phyloP scores from a whole-genome alignment of 2,329 filamentous ascomycete genomes.

The Colletotrichum karsti region DNA sequence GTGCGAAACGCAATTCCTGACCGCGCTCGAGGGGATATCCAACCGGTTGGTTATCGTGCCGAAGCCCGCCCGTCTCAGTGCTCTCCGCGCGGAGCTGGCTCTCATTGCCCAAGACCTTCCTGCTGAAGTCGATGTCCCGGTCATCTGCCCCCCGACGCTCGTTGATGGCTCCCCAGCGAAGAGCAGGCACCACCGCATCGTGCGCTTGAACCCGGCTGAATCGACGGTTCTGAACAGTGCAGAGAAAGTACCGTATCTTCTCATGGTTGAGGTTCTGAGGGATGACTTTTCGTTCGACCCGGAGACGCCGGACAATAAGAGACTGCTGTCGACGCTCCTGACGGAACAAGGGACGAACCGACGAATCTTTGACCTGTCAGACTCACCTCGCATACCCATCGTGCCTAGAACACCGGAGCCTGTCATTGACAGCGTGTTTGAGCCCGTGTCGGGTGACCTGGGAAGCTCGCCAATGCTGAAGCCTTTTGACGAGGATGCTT shows the following conservation, averaged over 20 bases:
- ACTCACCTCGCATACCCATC: conserved; percentile 65
- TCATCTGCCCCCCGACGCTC: conserved; percentile 80
- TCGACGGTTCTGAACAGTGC: conserved; percentile 87
- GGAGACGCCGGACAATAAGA: conserved; percentile 75
- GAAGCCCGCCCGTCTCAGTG: conserved; percentile 82
- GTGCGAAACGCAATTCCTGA: conserved; percentile 82
- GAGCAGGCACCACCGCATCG: conserved; percentile 83
- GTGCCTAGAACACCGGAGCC: conserved; percentile 52
- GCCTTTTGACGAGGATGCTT: conserved; percentile 55
- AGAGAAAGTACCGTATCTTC: conserved; percentile 83
- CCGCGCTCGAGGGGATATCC: conserved; percentile 83
- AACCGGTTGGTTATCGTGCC: conserved; percentile 85
- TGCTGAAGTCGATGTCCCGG: conserved; percentile 83
- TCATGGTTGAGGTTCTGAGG: conserved; percentile 84
- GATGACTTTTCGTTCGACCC: conserved; percentile 88
- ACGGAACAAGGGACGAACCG: conserved; percentile 65
- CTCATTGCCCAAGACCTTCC: conserved; percentile 84
- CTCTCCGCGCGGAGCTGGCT: conserved; percentile 81
- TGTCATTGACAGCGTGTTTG: conserved; percentile 78
- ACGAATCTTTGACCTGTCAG: conserved; percentile 73
- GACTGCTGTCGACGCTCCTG: conserved; percentile 66
- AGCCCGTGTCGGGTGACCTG: conserved; percentile 81
- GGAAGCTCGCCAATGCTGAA: conserved; percentile 77
- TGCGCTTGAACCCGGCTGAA: conserved; percentile 84
- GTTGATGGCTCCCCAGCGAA: conserved; percentile 77